Base-by-base conservation (phyloP, 495 filamentous ascomycete genomes). In the Parathielavia hyrcaniae region DNA sequence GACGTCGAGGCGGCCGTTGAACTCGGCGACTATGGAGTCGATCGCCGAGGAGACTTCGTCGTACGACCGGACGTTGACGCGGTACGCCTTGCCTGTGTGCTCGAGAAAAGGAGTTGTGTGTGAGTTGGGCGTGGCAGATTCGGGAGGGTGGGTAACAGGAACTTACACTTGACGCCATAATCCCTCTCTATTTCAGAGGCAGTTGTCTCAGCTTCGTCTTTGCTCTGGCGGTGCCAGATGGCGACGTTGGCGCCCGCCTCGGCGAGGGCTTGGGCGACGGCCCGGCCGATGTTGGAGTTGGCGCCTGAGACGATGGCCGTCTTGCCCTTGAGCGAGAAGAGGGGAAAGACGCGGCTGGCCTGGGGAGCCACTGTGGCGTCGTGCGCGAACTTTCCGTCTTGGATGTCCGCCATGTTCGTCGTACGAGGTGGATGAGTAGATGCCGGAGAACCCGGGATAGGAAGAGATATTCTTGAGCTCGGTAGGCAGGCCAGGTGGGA, bases 221-320 rank as follows among this genome's bases (percentile, higher is more conserved):
- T 78, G 73, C 93, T 91, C 68, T 77, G 82, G 66, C 90, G 89
- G 64, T 90, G 95, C 85, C 87, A 92, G 34, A 96, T 83, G 4
- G 87, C 90, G 43, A 95, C 86, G 61, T 96, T 90, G 38, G 90
- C 89, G 39, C 90, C 91, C 22, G 88, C 85, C 66, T 95, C 91
- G 11, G 90, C 90, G 44, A 75, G 68, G 19, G 79, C 87, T 39
- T 90, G 76, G n/a, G 87, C 88, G 19, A 93, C 82, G 10, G 81
- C 80, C 5, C 88, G 75, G 35, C 91, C 90, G 63, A 96, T 96
- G 53, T 90, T 90, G 20, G 86, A 85, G 30, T 81, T 88, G 22
- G 88, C 87, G 35, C 90, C 90, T 5, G 89, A 85, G 22, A 95
- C 83, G 58, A 95, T 88, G 38, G 89, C 90, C 11, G 89, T 93